phyloP scores from a whole-genome alignment of 163 green algal genomes.

The Scenedesmus sp. region DNA sequence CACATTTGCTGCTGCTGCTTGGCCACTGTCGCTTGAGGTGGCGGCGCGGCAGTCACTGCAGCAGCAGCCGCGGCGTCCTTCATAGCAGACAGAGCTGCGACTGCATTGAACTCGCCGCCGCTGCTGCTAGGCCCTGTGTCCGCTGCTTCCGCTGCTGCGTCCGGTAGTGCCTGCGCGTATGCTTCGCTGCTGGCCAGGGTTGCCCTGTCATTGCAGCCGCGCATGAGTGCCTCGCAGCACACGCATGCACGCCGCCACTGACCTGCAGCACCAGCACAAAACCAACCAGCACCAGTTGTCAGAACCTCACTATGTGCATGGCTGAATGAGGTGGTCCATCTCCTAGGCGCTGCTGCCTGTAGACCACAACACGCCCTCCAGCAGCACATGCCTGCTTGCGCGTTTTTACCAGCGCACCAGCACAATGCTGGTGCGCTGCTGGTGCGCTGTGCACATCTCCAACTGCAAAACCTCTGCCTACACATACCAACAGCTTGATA shows the following conservation, averaged over 20 bases:
- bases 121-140: not conserved
- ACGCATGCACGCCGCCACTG: slow-evolving; percentile 48
- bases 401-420: too few species aligned
- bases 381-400: too few species aligned
- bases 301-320: not conserved
- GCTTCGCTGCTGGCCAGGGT: slow-evolving; percentile 35
- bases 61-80: slow-evolving; percentile 15
- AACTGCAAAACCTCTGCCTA: too few species aligned
- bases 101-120: slow-evolving; percentile 5
- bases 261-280: slow-evolving; percentile 4
- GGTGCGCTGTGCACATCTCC: too few species aligned
- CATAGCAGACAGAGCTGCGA: slow-evolving; percentile 6
- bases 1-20: slow-evolving; percentile 53
- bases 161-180: not conserved
- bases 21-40: not conserved
- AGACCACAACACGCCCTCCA: too few species aligned
- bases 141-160: slow-evolving; percentile 7
- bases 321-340: too few species aligned
- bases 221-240: slow-evolving; percentile 50
- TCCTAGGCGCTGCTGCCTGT: too few species aligned
- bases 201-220: slow-evolving; percentile 43
- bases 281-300: not conserved
- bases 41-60: not conserved
- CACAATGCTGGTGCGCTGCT: too few species aligned
- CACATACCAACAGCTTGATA: too few species aligned